phyloP scores from a whole-genome alignment of 2,329 filamentous ascomycete species.

The Xylariales sp. region DNA sequence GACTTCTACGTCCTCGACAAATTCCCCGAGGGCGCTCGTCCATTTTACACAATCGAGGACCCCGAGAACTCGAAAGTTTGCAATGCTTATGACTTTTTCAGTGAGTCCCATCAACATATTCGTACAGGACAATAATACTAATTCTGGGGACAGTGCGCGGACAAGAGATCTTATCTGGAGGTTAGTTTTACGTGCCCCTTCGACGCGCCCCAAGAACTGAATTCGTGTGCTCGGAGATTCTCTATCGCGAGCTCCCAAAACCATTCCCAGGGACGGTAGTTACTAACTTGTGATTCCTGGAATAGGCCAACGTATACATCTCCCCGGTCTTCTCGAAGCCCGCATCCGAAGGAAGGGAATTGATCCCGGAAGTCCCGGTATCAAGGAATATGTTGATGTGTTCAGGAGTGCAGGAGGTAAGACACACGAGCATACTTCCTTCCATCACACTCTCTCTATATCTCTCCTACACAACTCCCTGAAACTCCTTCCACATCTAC shows the following conservation, averaged over 20 bases:
- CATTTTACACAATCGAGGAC: slow-evolving; percentile 86
- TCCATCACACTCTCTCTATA: no score
- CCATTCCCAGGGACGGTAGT: background rate
- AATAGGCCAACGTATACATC: slow-evolving; percentile 87
- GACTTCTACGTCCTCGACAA: slow-evolving; percentile 99
- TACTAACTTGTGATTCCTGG: slow-evolving; percentile 1
- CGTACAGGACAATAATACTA: background rate
- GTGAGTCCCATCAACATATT: background rate
- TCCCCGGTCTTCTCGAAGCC: slow-evolving; percentile 78
- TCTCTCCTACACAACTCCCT: background rate
- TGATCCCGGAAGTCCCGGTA: slow-evolving; percentile 77
- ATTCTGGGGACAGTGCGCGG: slow-evolving; percentile 68
- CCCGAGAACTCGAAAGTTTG: slow-evolving; percentile 61
- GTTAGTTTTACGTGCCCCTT: background rate
- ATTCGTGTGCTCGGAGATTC: background rate
- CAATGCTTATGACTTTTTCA: slow-evolving; percentile 77
- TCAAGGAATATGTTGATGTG: slow-evolving; percentile 89
- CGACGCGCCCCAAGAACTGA: background rate
- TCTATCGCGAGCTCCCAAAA: background rate
- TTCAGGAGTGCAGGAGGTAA: slow-evolving; percentile 76
- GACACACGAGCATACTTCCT: background rate
- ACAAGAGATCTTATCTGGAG: slow-evolving; percentile 89
- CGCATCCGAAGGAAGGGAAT: slow-evolving; percentile 84
- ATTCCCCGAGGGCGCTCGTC: slow-evolving; percentile 88
- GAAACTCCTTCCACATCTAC: no score